Percentiles rank a stretch among this genome's conserved stretches.
phyloP scores from a whole-genome alignment of 768 basidiomycete species.

The Rhodotorula kratochvilovae region DNA sequence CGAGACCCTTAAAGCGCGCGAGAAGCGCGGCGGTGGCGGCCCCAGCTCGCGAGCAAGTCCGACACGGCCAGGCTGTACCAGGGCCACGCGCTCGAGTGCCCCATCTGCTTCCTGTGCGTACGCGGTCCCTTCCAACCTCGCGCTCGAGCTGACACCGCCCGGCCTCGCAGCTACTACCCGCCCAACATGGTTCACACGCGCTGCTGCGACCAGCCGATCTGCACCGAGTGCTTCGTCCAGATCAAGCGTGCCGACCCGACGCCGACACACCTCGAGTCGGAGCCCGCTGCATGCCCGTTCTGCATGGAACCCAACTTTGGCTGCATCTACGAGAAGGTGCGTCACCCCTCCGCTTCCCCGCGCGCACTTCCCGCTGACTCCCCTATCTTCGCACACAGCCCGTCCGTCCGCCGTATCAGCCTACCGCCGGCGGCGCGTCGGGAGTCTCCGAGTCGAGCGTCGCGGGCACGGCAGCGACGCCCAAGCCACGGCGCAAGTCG shows the following conservation, averaged over 20 bases:
- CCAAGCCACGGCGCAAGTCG: conserved; percentile 28
- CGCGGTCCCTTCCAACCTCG: conserved; percentile 41
- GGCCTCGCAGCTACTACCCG: conserved; percentile 76
- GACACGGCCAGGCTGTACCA: conserved; percentile 37
- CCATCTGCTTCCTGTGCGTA: conserved; percentile 90
- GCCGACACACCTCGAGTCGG: conserved; percentile 83
- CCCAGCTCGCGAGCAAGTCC: conserved; percentile 26
- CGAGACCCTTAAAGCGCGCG: conserved; percentile 44
- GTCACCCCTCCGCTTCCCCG: neutral
- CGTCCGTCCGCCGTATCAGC: neutral
- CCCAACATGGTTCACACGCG: conserved; percentile 93
- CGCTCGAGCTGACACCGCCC: conserved; percentile 15
- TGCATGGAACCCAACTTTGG: conserved; percentile 98
- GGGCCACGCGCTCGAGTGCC: conserved; percentile 82
- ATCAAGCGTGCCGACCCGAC: conserved; percentile 96
- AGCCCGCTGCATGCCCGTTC: conserved; percentile 94
- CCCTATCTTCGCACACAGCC: neutral
- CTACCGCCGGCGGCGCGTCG: neutral
- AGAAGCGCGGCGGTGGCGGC: conserved; percentile 43
- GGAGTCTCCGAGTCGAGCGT: conserved; percentile 1
- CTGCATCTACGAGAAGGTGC: conserved; percentile 59
- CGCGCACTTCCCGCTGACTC: neutral
- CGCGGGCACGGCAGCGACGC: neutral
- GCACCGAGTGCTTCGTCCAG: conserved; percentile 98
- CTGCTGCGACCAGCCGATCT: conserved; percentile 97